Percentiles rank a stretch among this genome's conserved stretches.
phyloP scores from a whole-genome alignment of 169 alveolate species.

The Amoebophrya sp. region DNA sequence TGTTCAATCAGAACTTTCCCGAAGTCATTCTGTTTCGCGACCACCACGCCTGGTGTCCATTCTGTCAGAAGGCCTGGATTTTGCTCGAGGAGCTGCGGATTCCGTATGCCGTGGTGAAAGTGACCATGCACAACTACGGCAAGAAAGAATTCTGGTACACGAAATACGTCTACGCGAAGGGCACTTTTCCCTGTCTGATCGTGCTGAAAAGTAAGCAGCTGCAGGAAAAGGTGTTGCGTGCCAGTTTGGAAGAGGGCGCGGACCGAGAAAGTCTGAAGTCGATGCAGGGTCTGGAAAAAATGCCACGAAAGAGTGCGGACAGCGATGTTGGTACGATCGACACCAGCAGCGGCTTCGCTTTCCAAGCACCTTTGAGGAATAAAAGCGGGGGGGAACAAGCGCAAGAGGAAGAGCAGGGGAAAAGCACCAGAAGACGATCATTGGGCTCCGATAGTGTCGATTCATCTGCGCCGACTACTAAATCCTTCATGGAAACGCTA shows the following conservation, averaged over 20 bases:
- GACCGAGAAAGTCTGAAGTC: not conserved
- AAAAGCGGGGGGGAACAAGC: not conserved
- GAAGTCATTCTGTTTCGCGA: not conserved
- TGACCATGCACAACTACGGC: not conserved
- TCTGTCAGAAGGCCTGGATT: slow-evolving; percentile 3
- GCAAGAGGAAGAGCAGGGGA: too few species aligned
- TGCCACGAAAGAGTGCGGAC: not conserved
- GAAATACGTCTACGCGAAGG: not conserved
- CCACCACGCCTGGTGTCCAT: slow-evolving; percentile 1
- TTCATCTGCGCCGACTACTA: too few species aligned
- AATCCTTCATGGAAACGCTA: not conserved
- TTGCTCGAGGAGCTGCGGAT: not conserved
- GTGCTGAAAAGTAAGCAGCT: not conserved
- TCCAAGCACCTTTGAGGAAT: not conserved
- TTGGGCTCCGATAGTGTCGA: too few species aligned
- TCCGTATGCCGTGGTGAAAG: not conserved
- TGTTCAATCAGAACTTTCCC: not conserved
- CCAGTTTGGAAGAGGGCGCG: not conserved
- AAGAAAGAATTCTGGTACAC: not conserved
- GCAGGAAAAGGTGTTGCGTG: not conserved
- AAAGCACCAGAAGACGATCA: too few species aligned
- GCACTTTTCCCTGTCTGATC: not conserved
- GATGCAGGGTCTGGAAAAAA: not conserved
- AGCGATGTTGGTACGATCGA: too few species aligned
- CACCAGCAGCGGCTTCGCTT: too few species aligned